Evolutionary conservation across 1,139 yeast species (phyloP), one percentile per base, ranked within the genome.

Genomic region (Magnusiomyces tetraspermus): DNA sequence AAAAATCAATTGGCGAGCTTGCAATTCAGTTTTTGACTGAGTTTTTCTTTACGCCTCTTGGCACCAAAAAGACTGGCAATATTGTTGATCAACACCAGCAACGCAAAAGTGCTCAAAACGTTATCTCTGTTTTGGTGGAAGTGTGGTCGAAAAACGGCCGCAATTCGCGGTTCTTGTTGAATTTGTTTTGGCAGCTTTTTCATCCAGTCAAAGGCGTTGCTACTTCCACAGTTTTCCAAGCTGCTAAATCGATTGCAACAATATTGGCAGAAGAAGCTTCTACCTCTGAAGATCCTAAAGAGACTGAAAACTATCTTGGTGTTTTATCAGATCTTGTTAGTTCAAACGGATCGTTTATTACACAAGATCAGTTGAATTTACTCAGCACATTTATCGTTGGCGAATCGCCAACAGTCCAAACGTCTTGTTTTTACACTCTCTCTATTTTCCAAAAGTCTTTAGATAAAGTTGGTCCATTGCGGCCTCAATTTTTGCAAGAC

Each of bases 291-390:
- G 45, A 51, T 2, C 55, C 54, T n/a, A 48, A 47, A 5, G 51
- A 51, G 15, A 69, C 68, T 10, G 77, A 72, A 47, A 67, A 63
- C 3, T 61, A 71, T 1, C 67, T 82, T 55, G 75, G 74, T 1
- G 62, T 84, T 8, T 60, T 84, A n/a, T 72, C 85, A 0, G 67
- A 76, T 1, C 68, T 84, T 52, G 78, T 80, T 0, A 74, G 73
- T 50, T 71, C 78, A 53, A 76, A 77, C 52, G 76, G 77, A 0
- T 63, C 71, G 0, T 70, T 84, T 46, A 71, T 85, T 24, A 70
- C 76, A 0, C 89, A 82, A 60, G 84, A 83, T 53, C 87, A 82
- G 55, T 71, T 87, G n/a, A 64, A 76, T 4, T 68, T 82, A 0
- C 64, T 86, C 13, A 80, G 78, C 57, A 85, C 88, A 0, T 79